Evolutionary conservation across 495 filamentous ascomycete genomes (phyloP), one percentile per base, ranked within the genome.

Genomic region (Amphirosellinia nigrospora): DNA sequence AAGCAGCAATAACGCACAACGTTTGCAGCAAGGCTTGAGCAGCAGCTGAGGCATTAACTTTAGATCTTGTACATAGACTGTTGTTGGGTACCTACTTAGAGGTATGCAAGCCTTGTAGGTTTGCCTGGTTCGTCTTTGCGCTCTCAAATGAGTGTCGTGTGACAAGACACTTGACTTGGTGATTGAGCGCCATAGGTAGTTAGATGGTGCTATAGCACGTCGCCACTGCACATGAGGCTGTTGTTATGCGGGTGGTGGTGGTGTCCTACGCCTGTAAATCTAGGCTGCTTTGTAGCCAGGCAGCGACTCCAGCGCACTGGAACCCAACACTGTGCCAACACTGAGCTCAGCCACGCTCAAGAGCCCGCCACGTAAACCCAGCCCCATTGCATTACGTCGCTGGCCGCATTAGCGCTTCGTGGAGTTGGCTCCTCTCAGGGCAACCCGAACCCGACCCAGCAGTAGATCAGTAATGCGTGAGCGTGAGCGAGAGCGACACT

Each of bases 341-440:
- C 19, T 9, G 34, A 34, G 46, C 66, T 69, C 59, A 70, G 68
- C 68, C 68, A 70, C 68, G 59, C 68, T 38, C 34, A 43, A 53
- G 30, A 58, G 59, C 58, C 45, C 68, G 68, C 68, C 68, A 70
- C 68, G 68, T 70, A 70, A 62, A 66, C 72, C 69, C 68, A 78
- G 75, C 74, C 76, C 72, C 72, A 71, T 69, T 70, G 36, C 69
- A 78, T 78, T 78, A 78, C 76, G 76, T 78, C 76, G 74, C 75
- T 74, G 61, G 64, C 30, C 36, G 70, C 67, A 69, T 72, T 75
- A 74, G 73, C 71, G 73, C 75, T 73, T 61, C 63, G 65, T 53
- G 60, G 46, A 65, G 43, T 53, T 64, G 68, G 62, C 58, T 70
- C 70, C 63, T 36, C 55, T 58, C 55, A 59, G 38, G 58, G 41